Base-by-base conservation (phyloP, 768 basidiomycete species). In the Kwoniella sp. region DNA sequence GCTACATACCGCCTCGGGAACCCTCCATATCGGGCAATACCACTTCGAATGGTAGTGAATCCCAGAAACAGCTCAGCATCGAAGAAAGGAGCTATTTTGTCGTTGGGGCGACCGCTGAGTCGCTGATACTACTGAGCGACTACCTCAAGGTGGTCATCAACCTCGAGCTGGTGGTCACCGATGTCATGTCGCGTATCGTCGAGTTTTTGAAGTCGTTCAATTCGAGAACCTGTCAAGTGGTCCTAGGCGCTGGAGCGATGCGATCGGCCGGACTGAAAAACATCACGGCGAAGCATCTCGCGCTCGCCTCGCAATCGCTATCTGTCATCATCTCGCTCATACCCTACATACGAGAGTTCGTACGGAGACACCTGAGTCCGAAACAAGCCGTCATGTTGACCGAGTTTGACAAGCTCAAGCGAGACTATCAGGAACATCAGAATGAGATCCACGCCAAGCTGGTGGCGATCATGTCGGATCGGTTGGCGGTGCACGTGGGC, bases 351-450 rank as follows among this genome's bases (percentile, higher is more conserved):
- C 86, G 95, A 40, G 95, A 99, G 77, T 85, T 86, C 5, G 89
- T 98, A 73, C 80, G 95, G 41, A 81, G 95, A 57, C 93, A 96
- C 77, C 80, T 99, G 26, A 92, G 83, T 72, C 82, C 86, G 52
- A 92, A 90, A 75, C 91, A 98, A 75, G 89, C 91, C 11, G 89
- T 96, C 40, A 92, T 98, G 84, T 78, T 98, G 31, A 83, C 92
- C 15, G 95, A 98, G 75, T 99, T 98, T 71, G 95, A 99, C 77
- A 96, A 93, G 77, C 81, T 98, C 52, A 98, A 93, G 77, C 81
- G 93, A 78, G 95, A 98, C 74, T 98, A 87, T 69, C 93, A 98
- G 80, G 95, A 98, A 74, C 95, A 99, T 75, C 95, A 99, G 75
- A 88, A 93, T 69, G 95, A 98, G 78, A 98, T 99, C 47, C 93